These are phyloP conservation scores for Clathrospora elynae DNA, from an alignment of 2,329 filamentous ascomycete genomes.

Conservation along the genomic window DNA sequence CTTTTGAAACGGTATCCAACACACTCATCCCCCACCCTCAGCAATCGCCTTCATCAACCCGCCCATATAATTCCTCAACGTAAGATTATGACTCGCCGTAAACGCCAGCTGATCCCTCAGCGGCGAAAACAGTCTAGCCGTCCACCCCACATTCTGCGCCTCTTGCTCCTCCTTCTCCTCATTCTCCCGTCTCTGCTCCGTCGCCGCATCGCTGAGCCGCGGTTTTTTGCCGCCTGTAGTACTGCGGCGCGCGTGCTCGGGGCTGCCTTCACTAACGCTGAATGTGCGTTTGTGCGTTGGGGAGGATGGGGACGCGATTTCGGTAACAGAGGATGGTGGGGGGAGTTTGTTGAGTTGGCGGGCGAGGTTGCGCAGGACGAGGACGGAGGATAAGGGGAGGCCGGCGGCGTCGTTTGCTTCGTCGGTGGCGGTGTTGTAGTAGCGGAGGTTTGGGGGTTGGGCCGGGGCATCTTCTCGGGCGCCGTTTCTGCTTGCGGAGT, in stretches of 20 bases:
- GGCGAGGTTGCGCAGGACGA: conserved; percentile 80
- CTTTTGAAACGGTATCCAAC: too few relatives aligned
- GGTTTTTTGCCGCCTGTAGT: conserved; percentile 52
- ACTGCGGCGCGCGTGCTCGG: conserved; percentile 30
- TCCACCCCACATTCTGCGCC: conserved; percentile 64
- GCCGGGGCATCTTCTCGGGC: conserved; percentile 26
- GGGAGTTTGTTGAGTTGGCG: conserved; percentile 50
- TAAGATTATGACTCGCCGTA: conserved; percentile 69
- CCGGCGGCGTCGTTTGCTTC: conserved; percentile 68
- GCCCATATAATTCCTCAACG: conserved; percentile 47
- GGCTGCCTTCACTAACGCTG: conserved; percentile 37
- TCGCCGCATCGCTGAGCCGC: conserved; percentile 38
- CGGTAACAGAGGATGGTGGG: conserved; percentile 29
- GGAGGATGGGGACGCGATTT: conserved; percentile 34
- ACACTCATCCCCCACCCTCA: conserved; percentile 32
- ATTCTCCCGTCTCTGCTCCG: conserved; percentile 37
- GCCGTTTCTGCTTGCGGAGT: conserved; percentile 28
- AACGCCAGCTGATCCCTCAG: conserved; percentile 69
- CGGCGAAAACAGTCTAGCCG: conserved; percentile 69
- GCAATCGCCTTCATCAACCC: conserved; percentile 45
- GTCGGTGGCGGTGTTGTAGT: conserved; percentile 56
- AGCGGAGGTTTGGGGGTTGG: conserved; percentile 42
- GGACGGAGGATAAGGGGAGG: conserved; percentile 75
- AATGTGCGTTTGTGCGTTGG: conserved; percentile 38
- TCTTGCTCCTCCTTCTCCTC: conserved; percentile 53